phyloP scores from a whole-genome alignment of 805 yeast genomes.

The Huiozyma naganishii region DNA sequence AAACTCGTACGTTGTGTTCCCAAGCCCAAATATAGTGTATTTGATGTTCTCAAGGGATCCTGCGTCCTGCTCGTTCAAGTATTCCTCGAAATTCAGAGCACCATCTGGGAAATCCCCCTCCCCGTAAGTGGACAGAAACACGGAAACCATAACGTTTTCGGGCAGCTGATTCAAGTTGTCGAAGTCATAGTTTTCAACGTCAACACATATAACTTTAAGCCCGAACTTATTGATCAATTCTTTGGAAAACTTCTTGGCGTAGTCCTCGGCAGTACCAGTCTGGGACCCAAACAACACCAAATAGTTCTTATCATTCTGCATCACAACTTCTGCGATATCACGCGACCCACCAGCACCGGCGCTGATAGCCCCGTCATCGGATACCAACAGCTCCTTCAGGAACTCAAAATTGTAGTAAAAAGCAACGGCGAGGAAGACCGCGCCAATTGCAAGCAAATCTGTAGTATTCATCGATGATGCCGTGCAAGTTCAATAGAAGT shows the following conservation, averaged over 20 bases:
- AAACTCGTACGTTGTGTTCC: constrained; percentile 89
- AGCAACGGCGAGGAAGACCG: constrained; percentile 1
- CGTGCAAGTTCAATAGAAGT: background rate
- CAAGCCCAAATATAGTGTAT: constrained; percentile 79
- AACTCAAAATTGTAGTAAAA: constrained; percentile 4
- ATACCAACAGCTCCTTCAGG: constrained; percentile 22
- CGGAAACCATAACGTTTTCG: constrained; percentile 49
- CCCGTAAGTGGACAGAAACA: constrained; percentile 88
- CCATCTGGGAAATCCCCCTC: constrained; percentile 98
- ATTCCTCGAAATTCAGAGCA: constrained; percentile 70
- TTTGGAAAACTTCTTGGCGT: constrained; percentile 80
- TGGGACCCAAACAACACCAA: constrained; percentile 87
- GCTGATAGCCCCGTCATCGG: constrained; percentile 26
- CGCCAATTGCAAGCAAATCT: constrained; percentile 54
- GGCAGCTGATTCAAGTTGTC: constrained; percentile 62
- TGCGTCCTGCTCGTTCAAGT: constrained; percentile 47
- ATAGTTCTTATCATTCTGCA: constrained; percentile 57
- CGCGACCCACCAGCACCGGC: constrained; percentile 36
- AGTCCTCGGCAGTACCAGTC: constrained; percentile 98
- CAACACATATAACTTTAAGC: constrained; percentile 73
- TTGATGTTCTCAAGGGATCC: constrained; percentile 41
- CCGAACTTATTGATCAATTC: constrained; percentile 78
- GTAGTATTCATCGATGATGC: constrained; percentile 44
- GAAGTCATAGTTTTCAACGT: constrained; percentile 78
- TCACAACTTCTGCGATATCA: constrained; percentile 48